phyloP scores from a whole-genome alignment of 306 rosid genomes.

The Prunus campanulata region DNA sequence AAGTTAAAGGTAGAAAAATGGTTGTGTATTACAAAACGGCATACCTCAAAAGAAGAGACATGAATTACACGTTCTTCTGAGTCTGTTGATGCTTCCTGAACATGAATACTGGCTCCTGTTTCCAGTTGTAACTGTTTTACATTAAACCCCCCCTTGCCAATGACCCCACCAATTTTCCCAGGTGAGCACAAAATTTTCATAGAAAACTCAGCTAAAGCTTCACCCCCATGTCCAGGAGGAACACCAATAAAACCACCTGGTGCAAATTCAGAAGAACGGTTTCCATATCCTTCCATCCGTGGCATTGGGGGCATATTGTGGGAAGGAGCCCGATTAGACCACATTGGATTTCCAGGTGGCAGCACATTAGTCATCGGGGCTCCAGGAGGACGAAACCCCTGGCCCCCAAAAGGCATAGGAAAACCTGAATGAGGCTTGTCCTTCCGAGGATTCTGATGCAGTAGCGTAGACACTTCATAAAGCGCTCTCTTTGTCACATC shows the following conservation, averaged over 20 bases:
- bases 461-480: slow-evolving; percentile 30
- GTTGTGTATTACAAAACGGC: neutral
- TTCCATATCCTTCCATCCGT: slow-evolving; percentile 19
- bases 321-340: slow-evolving; percentile 22
- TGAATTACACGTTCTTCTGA: slow-evolving; percentile 33
- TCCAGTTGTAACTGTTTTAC: slow-evolving; percentile 39
- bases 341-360: slow-evolving; percentile 24
- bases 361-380: slow-evolving; percentile 14
- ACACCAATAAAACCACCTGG: slow-evolving; percentile 15
- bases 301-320: slow-evolving; percentile 20
- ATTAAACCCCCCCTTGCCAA: slow-evolving; percentile 41
- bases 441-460: slow-evolving; percentile 41
- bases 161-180: slow-evolving; percentile 42
- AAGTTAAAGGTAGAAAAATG: neutral
- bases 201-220: slow-evolving; percentile 34
- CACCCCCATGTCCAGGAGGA: slow-evolving; percentile 24
- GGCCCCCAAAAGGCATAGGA: slow-evolving; percentile 24
- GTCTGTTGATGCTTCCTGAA: slow-evolving; percentile 29
- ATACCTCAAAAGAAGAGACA: slow-evolving; percentile 39
- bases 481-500: slow-evolving; percentile 32
- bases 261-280: slow-evolving; percentile 10
- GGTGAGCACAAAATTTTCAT: slow-evolving; percentile 32
- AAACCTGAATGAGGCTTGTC: slow-evolving; percentile 22
- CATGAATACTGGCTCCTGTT: slow-evolving; percentile 32
- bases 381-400: slow-evolving; percentile 26